Evolutionary conservation across 2,329 filamentous ascomycete species (phyloP).

Genomic region (Microsporum canis): DNA sequence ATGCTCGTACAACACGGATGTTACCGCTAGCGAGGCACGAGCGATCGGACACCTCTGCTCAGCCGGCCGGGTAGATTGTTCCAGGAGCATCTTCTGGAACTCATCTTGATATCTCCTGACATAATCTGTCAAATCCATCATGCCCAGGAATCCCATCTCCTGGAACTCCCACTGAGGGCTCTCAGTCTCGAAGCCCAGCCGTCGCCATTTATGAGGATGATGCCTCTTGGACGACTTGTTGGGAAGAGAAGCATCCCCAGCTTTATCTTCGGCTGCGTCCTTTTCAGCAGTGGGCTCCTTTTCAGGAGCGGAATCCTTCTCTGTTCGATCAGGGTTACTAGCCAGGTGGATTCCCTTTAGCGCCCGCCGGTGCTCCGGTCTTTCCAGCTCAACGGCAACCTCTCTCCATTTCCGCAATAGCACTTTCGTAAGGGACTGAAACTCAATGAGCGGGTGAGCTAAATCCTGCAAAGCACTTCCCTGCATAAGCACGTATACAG

Average conservation of each 20-base stretch:
- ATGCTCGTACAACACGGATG: conserved; percentile 81
- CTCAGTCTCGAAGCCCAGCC: conserved; percentile 84
- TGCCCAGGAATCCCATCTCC: conserved; percentile 73
- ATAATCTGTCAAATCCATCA: conserved; percentile 96
- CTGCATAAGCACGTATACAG: conserved; percentile 88
- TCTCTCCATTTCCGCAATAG: conserved; percentile 80
- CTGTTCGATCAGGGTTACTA: conserved; percentile 56
- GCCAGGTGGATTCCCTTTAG: conserved; percentile 77
- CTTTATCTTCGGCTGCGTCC: conserved; percentile 23
- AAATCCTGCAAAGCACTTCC: conserved; percentile 83
- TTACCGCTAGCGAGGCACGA: conserved; percentile 74
- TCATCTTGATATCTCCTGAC: conserved; percentile 83
- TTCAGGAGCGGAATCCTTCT: conserved; percentile 16
- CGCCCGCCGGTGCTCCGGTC: conserved; percentile 75
- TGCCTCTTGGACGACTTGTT: conserved; percentile 53
- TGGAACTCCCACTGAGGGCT: conserved; percentile 79
- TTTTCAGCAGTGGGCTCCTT: conserved; percentile 7
- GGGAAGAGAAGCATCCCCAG: conserved; percentile 32
- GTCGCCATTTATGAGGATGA: conserved; percentile 83
- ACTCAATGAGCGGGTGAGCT: conserved; percentile 80
- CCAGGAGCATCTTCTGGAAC: conserved; percentile 82
- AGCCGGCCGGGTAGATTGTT: conserved; percentile 65
- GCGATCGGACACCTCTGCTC: conserved; percentile 76
- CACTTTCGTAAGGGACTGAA: conserved; percentile 82
- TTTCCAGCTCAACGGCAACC: conserved; percentile 71